A percentile compares a stretch with the other conserved stretches of the same genome.
These are phyloP conservation scores for Lasiodiplodia hormozganensis DNA, from an alignment of 2,329 filamentous ascomycete genomes.

Conservation along the genomic window DNA sequence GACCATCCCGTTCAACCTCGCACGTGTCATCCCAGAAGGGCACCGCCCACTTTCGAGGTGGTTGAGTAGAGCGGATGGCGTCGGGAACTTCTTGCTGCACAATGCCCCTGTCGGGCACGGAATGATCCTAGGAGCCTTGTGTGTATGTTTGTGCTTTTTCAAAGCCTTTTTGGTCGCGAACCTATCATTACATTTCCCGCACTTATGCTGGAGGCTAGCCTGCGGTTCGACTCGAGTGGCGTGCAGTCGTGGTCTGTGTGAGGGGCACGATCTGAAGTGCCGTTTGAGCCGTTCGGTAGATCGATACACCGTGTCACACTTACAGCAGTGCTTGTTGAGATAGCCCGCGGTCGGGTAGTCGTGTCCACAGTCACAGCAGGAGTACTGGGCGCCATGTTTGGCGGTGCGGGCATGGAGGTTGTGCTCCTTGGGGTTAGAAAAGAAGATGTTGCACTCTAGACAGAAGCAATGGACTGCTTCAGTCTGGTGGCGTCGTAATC, in stretches of 20 bases:
- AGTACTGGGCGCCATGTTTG: conserved; percentile 30
- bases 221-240: neutral
- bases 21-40: conserved; percentile 28
- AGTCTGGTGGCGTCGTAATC: neutral
- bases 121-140: conserved; percentile 30
- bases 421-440: conserved; percentile 28
- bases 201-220: conserved; percentile 8
- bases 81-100: conserved; percentile 27
- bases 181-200: conserved; percentile 26
- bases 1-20: conserved; percentile 29
- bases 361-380: conserved; percentile 31
- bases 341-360: conserved; percentile 7
- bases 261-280: neutral
- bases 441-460: conserved; percentile 29
- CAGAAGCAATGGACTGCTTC: conserved; percentile 31
- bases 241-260: conserved; percentile 4
- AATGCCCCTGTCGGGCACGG: conserved; percentile 28
- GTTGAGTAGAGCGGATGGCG: conserved; percentile 30
- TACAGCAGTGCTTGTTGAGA: conserved; percentile 30
- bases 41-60: conserved; percentile 31
- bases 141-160: conserved; percentile 29
- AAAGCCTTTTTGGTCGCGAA: conserved; percentile 28
- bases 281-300: neutral
- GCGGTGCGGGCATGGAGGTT: conserved; percentile 13
- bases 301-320: conserved; percentile 11